Evolutionary conservation across 208 protist genomes (phyloP).

Genomic region (Leishmania aethiopica): DNA sequence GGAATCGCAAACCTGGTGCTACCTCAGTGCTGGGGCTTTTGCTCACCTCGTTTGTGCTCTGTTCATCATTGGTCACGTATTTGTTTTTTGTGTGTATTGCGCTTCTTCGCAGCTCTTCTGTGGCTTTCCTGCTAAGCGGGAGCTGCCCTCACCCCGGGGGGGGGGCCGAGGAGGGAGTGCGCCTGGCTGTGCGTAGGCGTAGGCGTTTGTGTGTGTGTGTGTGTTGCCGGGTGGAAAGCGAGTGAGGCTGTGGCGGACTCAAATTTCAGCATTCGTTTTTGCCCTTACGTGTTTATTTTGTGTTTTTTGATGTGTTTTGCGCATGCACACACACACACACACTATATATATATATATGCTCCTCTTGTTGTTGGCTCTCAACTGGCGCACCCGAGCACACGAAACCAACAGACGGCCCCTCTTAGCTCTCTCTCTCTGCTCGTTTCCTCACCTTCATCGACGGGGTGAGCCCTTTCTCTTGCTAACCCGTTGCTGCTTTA

Average conservation of each 20-base stretch:
- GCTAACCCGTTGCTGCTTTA: background rate
- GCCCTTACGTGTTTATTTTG: background rate
- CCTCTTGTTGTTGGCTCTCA: background rate
- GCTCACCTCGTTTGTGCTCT: background rate
- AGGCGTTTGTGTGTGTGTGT: no score
- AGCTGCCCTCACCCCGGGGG: no score
- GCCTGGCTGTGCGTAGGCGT: background rate
- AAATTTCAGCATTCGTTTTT: background rate
- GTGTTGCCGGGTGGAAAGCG: background rate
- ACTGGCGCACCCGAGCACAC: background rate
- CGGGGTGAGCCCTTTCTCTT: background rate
- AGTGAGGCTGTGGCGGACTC: background rate
- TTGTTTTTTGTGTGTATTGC: background rate
- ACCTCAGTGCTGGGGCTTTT: no score
- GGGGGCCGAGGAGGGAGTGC: background rate
- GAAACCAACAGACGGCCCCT: background rate
- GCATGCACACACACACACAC: no score
- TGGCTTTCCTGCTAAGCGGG: background rate
- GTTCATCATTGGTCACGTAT: background rate
- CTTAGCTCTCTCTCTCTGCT: background rate
- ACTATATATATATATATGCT: background rate
- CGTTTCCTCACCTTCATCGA: background rate
- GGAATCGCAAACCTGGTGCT: background rate
- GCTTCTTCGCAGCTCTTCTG: background rate
- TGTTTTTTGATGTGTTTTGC: no score